A percentile compares a stretch with the other conserved stretches of the same genome.
These are phyloP conservation scores for Eleusine indica DNA, from an alignment of 176 grass and related monocot species.

Conservation along the genomic window DNA sequence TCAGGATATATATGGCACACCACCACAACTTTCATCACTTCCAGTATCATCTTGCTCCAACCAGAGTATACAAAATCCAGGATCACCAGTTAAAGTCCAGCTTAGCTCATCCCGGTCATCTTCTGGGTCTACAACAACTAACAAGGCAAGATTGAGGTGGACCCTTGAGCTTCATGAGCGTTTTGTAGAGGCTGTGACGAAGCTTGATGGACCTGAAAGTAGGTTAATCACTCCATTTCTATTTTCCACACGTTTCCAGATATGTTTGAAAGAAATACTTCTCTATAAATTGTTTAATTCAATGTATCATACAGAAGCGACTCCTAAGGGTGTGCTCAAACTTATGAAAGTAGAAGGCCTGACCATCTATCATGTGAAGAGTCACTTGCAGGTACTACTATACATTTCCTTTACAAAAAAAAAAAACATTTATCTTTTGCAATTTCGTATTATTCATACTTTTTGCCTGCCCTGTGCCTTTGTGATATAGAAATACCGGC, in stretches of 20 bases:
- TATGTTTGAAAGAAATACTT: slow-evolving; percentile 1
- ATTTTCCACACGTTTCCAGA: slow-evolving; percentile 19
- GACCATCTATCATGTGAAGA: slow-evolving; percentile 98
- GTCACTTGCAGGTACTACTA: slow-evolving; percentile 81
- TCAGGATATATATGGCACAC: slow-evolving; percentile 81
- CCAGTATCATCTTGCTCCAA: slow-evolving; percentile 57
- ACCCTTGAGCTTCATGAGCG: slow-evolving; percentile 90
- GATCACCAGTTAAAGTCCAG: slow-evolving; percentile 52
- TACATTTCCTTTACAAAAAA: background rate
- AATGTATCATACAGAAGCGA: slow-evolving; percentile 74
- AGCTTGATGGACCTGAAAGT: slow-evolving; percentile 93
- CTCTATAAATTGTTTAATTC: slow-evolving; percentile 30
- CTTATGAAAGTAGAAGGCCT: slow-evolving; percentile 96
- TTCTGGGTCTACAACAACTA: slow-evolving; percentile 48
- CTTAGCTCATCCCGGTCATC: slow-evolving; percentile 52
- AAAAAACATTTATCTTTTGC: background rate
- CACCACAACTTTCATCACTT: slow-evolving; percentile 55
- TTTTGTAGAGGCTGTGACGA: slow-evolving; percentile 88
- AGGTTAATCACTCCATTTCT: slow-evolving; percentile 29
- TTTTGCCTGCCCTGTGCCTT: background rate
- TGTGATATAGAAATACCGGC: slow-evolving; percentile 73
- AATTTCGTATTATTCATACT: background rate
- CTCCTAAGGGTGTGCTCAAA: slow-evolving; percentile 93
- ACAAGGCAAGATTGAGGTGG: slow-evolving; percentile 87
- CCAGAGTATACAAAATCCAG: slow-evolving; percentile 40